These are phyloP conservation scores for Arthrocladium fulminans DNA, from an alignment of 2,329 filamentous ascomycete species.

Conservation along the genomic window DNA sequence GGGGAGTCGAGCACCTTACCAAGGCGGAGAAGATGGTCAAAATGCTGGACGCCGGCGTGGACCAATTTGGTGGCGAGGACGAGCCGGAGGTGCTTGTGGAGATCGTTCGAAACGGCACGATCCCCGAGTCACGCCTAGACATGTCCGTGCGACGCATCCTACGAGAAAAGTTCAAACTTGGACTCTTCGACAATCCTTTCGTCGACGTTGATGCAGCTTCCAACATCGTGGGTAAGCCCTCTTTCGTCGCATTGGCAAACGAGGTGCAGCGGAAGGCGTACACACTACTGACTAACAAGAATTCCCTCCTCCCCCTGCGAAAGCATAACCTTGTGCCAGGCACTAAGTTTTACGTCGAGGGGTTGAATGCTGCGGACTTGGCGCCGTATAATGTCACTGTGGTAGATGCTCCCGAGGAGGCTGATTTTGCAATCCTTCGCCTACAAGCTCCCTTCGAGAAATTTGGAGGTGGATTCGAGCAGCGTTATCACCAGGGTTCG, in stretches of 20 bases:
- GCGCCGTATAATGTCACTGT: not conserved
- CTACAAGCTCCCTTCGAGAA: constrained; percentile 7
- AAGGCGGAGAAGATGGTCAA: constrained; percentile 35
- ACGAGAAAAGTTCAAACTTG: constrained; percentile 43
- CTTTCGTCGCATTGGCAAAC: constrained; percentile 7
- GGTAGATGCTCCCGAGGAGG: constrained; percentile 3
- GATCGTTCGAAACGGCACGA: constrained; percentile 17
- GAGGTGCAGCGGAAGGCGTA: constrained; percentile 9
- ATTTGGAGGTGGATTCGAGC: constrained; percentile 11
- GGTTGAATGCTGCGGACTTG: constrained; percentile 3
- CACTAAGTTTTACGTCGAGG: constrained; percentile 10
- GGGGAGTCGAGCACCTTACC: constrained; percentile 41
- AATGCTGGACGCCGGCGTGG: constrained; percentile 43
- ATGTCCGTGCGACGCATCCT: constrained; percentile 40
- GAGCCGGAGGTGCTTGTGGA: constrained; percentile 38
- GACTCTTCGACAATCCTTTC: constrained; percentile 45
- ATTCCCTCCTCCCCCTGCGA: constrained; percentile 7
- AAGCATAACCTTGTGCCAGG: not conserved
- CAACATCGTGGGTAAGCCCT: constrained; percentile 7
- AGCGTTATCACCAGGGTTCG: constrained; percentile 9
- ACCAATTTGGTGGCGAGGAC: constrained; percentile 45
- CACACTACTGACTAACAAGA: constrained; percentile 12
- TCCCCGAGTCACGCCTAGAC: constrained; percentile 39
- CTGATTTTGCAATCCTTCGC: constrained; percentile 10
- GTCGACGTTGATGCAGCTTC: constrained; percentile 30